phyloP scores from a whole-genome alignment of 2,329 filamentous ascomycete genomes.

The Pseudogymnoascus sp. region DNA sequence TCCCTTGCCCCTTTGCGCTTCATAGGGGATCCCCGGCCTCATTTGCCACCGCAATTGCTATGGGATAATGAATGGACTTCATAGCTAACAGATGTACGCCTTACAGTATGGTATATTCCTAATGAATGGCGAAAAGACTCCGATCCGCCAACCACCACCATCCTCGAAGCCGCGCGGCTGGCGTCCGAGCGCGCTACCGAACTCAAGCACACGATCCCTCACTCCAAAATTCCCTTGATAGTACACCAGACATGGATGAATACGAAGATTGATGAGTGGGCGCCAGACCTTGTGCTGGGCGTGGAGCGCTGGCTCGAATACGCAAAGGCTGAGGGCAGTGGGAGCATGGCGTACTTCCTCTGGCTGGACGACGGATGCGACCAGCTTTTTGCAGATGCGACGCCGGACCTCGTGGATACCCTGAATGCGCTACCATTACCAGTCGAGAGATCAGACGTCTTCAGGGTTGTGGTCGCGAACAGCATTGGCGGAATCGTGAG shows the following conservation, averaged over 20 bases:
- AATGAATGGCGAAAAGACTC: slow-evolving; percentile 1
- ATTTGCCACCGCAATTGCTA: neutral
- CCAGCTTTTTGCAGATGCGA: slow-evolving; percentile 26
- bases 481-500: slow-evolving; percentile 21
- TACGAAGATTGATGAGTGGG: slow-evolving; percentile 27
- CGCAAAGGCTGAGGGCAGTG: slow-evolving; percentile 17
- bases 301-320: slow-evolving; percentile 29
- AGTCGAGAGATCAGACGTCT: slow-evolving; percentile 31
- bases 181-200: slow-evolving; percentile 20
- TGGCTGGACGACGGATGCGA: slow-evolving; percentile 31
- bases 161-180: slow-evolving; percentile 28
- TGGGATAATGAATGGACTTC: neutral
- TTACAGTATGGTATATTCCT: slow-evolving; percentile 14
- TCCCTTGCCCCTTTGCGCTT: neutral
- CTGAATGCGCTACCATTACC: slow-evolving; percentile 25
- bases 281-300: slow-evolving; percentile 22
- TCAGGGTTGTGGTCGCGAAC: slow-evolving; percentile 31
- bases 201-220: slow-evolving; percentile 16
- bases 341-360: slow-evolving; percentile 31
- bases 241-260: slow-evolving; percentile 33
- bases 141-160: slow-evolving; percentile 19
- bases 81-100: neutral
- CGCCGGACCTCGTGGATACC: slow-evolving; percentile 23
- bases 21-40: neutral
- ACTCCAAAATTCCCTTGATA: slow-evolving; percentile 29